Evolutionary conservation across 1,284 basidiomycete species (phyloP).

Genomic region (Ustilago bromivora): DNA sequence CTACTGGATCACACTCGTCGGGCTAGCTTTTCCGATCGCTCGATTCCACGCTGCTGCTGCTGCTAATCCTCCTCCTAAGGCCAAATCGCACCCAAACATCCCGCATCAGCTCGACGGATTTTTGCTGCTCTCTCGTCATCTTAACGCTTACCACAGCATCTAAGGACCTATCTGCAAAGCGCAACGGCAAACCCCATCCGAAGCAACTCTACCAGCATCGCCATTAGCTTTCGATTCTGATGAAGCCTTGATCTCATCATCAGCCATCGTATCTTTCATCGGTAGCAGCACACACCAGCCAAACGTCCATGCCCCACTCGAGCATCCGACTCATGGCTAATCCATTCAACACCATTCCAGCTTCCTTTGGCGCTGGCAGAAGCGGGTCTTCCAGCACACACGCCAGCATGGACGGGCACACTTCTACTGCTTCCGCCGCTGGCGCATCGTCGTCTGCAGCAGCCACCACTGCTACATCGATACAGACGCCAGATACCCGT

Average conservation of each 20-base stretch:
- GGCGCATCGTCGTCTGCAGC: constrained; percentile 19
- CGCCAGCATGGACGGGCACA: constrained; percentile 20
- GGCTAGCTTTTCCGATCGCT: too few relatives aligned
- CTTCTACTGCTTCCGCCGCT: constrained; percentile 13
- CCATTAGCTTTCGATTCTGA: background rate
- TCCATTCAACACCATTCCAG: constrained; percentile 15
- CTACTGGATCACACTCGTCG: too few relatives aligned
- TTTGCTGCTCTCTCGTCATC: background rate
- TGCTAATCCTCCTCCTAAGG: too few relatives aligned
- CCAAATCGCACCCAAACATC: too few relatives aligned
- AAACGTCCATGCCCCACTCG: background rate
- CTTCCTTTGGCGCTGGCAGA: constrained; percentile 8
- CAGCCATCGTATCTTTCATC: background rate
- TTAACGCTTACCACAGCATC: background rate
- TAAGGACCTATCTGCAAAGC: background rate
- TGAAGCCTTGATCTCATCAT: background rate
- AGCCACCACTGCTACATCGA: constrained; percentile 3
- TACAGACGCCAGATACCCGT: constrained; percentile 23
- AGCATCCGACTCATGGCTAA: constrained; percentile 2
- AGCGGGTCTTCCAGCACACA: constrained; percentile 33
- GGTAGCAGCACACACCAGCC: background rate
- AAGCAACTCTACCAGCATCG: background rate
- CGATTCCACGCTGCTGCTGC: too few relatives aligned
- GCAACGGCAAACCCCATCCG: background rate
- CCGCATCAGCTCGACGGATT: too few relatives aligned